A percentile compares a stretch with the other conserved stretches of the same genome.
These are phyloP conservation scores for Rhododendron williamsianum DNA, from an alignment of 148 eudicot species.

Conservation along the genomic window DNA sequence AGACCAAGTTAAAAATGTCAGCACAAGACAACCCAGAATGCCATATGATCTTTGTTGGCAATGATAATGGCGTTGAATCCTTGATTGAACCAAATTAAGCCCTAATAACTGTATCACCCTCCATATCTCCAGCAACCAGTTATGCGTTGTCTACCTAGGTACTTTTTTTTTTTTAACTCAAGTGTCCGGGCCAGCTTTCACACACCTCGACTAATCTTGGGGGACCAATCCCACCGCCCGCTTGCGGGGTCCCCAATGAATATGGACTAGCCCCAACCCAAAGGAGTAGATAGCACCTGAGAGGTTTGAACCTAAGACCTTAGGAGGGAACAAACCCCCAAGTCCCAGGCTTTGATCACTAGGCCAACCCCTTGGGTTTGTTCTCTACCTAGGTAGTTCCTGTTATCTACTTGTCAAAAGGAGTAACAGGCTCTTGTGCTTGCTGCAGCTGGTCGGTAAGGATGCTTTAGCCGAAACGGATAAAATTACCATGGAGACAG, in stretches of 20 bases:
- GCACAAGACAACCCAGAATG: background rate
- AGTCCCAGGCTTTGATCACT: too few species aligned
- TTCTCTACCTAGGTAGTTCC: background rate
- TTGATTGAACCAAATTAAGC: slow-evolving; percentile 4
- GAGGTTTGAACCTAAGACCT: too few species aligned
- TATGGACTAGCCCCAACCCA: too few species aligned
- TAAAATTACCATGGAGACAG: slow-evolving; percentile 91
- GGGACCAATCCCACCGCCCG: too few species aligned
- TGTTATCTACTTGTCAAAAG: background rate
- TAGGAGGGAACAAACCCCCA: too few species aligned
- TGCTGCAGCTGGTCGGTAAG: slow-evolving; percentile 86
- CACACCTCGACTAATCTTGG: too few species aligned
- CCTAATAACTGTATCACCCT: background rate
- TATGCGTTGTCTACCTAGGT: background rate
- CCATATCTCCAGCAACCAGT: background rate
- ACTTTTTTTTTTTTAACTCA: too few species aligned
- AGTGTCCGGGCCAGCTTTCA: too few species aligned
- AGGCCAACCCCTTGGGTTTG: too few species aligned
- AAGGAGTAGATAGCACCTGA: too few species aligned
- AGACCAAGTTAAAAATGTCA: background rate
- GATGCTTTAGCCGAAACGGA: slow-evolving; percentile 98
- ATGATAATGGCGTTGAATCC: background rate
- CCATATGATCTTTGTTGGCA: background rate
- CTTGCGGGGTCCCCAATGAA: too few species aligned
- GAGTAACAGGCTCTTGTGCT: slow-evolving; percentile 17